Evolutionary conservation across 2,329 filamentous ascomycete genomes (phyloP).

Genomic region (Blastomyces parvus): DNA sequence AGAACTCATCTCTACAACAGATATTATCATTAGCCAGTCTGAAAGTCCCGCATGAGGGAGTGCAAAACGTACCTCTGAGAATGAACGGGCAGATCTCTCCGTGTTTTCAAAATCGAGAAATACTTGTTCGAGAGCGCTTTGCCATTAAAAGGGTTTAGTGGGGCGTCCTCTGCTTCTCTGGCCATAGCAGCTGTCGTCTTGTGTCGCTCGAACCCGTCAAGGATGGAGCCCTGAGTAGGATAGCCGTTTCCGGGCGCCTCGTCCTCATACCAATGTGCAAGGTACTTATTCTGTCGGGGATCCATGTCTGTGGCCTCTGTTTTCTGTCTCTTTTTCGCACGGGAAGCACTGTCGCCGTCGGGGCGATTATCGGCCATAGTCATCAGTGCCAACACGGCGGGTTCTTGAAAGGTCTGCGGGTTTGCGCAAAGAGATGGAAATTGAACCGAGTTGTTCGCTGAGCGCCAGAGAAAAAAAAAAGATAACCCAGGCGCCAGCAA

Average conservation of each 20-base stretch:
- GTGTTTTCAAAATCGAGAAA: constrained; percentile 75
- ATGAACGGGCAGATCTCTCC: constrained; percentile 81
- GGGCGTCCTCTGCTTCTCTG: constrained; percentile 63
- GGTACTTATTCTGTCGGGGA: constrained; percentile 67
- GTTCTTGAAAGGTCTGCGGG: constrained; percentile 12
- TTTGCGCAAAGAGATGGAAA: constrained; percentile 10
- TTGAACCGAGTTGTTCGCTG: background rate
- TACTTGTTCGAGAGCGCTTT: constrained; percentile 70
- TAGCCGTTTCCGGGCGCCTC: constrained; percentile 30
- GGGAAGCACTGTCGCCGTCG: constrained; percentile 41
- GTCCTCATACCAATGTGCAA: constrained; percentile 73
- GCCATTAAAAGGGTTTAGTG: constrained; percentile 77
- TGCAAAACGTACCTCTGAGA: constrained; percentile 61
- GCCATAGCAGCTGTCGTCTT: constrained; percentile 70
- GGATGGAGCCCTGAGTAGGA: constrained; percentile 34
- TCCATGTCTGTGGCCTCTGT: constrained; percentile 40
- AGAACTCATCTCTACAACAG: constrained; percentile 66
- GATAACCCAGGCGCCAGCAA: constrained; percentile 7
- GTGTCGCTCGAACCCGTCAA: constrained; percentile 65
- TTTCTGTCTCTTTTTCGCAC: constrained; percentile 46
- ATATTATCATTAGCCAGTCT: constrained; percentile 11
- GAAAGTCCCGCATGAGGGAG: background rate
- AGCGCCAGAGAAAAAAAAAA: constrained; percentile 16
- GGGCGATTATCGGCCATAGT: constrained; percentile 50
- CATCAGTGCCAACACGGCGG: constrained; percentile 10